Evolutionary conservation across 345 rosid species (phyloP).

Genomic region (Balakata baccata): DNA sequence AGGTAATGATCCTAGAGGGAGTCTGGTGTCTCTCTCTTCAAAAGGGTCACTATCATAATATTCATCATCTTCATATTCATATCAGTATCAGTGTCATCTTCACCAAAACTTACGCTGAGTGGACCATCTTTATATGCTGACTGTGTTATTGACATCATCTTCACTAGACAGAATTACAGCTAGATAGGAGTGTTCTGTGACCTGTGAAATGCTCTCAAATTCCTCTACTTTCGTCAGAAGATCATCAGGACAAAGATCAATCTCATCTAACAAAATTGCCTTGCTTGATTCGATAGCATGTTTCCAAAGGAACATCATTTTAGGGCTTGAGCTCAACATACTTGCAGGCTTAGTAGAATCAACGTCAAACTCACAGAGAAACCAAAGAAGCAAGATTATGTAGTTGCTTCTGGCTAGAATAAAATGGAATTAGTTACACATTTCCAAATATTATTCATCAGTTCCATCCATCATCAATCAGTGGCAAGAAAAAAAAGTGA

Average conservation of each 20-base stretch:
- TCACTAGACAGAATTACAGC: slow-evolving; percentile 51
- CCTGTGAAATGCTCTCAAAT: slow-evolving; percentile 58
- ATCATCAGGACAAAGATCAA: slow-evolving; percentile 56
- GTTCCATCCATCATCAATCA: neutral
- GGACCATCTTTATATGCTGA: slow-evolving; percentile 31
- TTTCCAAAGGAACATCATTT: slow-evolving; percentile 76
- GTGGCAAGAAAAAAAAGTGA: neutral
- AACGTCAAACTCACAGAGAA: slow-evolving; percentile 14
- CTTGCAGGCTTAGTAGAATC: slow-evolving; percentile 16
- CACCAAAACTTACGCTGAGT: slow-evolving; percentile 9
- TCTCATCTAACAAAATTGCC: slow-evolving; percentile 58
- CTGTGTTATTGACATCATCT: slow-evolving; percentile 18
- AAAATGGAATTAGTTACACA: neutral
- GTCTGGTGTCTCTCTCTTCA: slow-evolving; percentile 35
- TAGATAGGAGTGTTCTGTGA: slow-evolving; percentile 67
- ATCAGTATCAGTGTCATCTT: slow-evolving; percentile 30
- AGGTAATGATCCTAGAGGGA: slow-evolving; percentile 57
- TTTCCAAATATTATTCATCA: neutral
- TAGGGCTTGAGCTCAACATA: slow-evolving; percentile 56
- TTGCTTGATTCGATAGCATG: slow-evolving; percentile 63
- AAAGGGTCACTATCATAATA: slow-evolving; percentile 33
- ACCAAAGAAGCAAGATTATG: neutral
- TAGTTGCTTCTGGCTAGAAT: neutral
- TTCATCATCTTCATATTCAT: slow-evolving; percentile 43
- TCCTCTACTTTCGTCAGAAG: slow-evolving; percentile 73